Base-by-base conservation (phyloP, 495 filamentous ascomycete genomes). In the Eremomyces bilateralis region DNA sequence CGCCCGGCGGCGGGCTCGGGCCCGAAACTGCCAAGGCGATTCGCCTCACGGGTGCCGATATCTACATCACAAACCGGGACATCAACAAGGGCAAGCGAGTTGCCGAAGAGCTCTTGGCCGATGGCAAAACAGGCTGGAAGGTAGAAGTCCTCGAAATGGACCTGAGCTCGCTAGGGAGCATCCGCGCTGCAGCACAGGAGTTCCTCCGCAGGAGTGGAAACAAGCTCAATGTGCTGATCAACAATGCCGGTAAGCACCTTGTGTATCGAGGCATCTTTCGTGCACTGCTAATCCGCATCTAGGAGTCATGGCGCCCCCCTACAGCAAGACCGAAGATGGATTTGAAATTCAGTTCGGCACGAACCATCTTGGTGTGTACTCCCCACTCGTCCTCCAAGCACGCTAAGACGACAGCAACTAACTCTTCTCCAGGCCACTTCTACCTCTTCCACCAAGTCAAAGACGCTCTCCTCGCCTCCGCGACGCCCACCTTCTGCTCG, bases 1-100 rank as follows among this genome's bases (percentile, higher is more conserved):
- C 70, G 36, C 65, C 69, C 11, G 65, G 64, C 5, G 58, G 69
- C 4, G 64, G 64, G 1, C 45, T 62, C 27, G 68, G 67, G 2
- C 48, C 64, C 38, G 56, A 64, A 36, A 68, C 65, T 3, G 62
- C 60, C 2, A 51, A 45, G 13, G 62, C 61, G 0, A 37, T 71
- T 16, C 50, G 52, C 10, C 47, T 47, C 6, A 58, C 64, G 0
- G 65, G 63, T 13, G 60, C 62, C 5, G 59, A 50, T 15, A 43
- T 68, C 27, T 62, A 58, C 45, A 44, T 51, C 13, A 60, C 53
- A 27, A 53, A 56, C 28, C 50, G 61, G 42, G 46, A 60, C 43
- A 15, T 58, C 44, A 35, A 44, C 50, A 51, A 59, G 46, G 36
- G 43, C 18, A 38, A 58, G 49, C 37, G 17, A 15, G 55, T 46